Percentiles rank a stretch among this genome's conserved stretches.
Evolutionary conservation across 768 basidiomycete genomes (phyloP).

Genomic region (Cytidiella melzeri): DNA sequence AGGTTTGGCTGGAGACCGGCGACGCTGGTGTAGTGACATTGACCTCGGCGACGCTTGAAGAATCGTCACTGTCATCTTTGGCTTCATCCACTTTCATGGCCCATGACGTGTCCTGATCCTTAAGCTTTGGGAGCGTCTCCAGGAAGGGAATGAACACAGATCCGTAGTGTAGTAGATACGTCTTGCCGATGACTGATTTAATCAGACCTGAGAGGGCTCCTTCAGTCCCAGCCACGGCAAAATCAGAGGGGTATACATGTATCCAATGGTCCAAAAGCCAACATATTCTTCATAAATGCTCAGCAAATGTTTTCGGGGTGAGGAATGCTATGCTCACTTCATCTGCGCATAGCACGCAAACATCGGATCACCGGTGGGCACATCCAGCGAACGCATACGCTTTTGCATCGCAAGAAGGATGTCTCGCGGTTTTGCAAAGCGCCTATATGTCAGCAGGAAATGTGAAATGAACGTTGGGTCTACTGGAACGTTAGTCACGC

Average conservation of each 20-base stretch:
- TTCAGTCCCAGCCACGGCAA: conserved; percentile 67
- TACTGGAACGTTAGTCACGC: conserved; percentile 23
- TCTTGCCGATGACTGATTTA: conserved; percentile 73
- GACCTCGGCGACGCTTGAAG: conserved; percentile 29
- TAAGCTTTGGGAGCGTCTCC: conserved; percentile 53
- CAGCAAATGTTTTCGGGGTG: not conserved
- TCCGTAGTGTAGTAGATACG: conserved; percentile 79
- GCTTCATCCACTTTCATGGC: conserved; percentile 58
- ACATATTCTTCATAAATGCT: conserved; percentile 54
- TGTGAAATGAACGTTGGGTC: conserved; percentile 74
- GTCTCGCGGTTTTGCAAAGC: conserved; percentile 74
- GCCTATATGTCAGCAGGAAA: conserved; percentile 79
- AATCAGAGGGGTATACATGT: conserved; percentile 68
- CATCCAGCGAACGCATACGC: conserved; percentile 72
- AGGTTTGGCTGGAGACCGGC: conserved; percentile 3
- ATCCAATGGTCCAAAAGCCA: conserved; percentile 76
- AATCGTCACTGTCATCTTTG: conserved; percentile 58
- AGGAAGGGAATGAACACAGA: conserved; percentile 79
- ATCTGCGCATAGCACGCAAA: conserved; percentile 86
- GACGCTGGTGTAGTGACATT: conserved; percentile 46
- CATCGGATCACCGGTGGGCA: conserved; percentile 71
- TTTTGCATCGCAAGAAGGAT: conserved; percentile 85
- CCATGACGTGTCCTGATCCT: conserved; percentile 71
- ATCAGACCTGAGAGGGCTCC: conserved; percentile 72
- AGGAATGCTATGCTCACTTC: conserved; percentile 44